Percentiles rank a stretch among this genome's conserved stretches.
phyloP scores from a whole-genome alignment of 1,284 basidiomycete genomes.

The Rhodotorula sp. region DNA sequence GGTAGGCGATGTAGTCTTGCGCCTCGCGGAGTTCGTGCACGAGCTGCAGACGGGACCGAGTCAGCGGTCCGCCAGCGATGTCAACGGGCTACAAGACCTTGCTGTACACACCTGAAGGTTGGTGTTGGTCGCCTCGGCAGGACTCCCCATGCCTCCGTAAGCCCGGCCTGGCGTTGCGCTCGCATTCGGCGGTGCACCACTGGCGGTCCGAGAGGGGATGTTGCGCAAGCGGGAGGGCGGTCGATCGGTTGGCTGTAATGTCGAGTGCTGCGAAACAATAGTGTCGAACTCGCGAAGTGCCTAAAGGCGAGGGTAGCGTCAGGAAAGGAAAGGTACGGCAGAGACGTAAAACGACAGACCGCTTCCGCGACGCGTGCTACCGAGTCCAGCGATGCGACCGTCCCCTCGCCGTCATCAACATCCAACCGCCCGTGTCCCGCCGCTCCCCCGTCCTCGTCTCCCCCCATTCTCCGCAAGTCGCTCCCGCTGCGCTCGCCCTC shows the following conservation, averaged over 20 bases:
- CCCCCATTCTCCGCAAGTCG: background rate
- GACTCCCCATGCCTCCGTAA: too few relatives aligned
- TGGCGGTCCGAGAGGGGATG: conserved; percentile 7
- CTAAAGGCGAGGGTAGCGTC: background rate
- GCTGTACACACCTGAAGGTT: conserved; percentile 7
- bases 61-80: background rate
- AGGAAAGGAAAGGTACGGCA: background rate
- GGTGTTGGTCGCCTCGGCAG: background rate
- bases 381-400: conserved; percentile 20
- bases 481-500: background rate
- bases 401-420: background rate
- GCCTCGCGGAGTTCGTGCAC: conserved; percentile 30
- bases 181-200: background rate
- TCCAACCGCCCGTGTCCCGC: background rate
- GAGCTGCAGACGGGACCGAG: background rate
- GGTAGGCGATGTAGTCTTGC: conserved; percentile 28
- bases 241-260: background rate
- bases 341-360: background rate
- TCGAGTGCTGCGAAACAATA: conserved; percentile 15
- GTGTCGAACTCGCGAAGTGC: conserved; percentile 30
- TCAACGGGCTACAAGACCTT: too few relatives aligned
- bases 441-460: background rate
- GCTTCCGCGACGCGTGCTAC: conserved; percentile 27
- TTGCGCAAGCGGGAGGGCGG: conserved; percentile 18
- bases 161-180: background rate